Evolutionary conservation across 257 asterid genomes (phyloP).

Genomic region (Scutellaria barbata): DNA sequence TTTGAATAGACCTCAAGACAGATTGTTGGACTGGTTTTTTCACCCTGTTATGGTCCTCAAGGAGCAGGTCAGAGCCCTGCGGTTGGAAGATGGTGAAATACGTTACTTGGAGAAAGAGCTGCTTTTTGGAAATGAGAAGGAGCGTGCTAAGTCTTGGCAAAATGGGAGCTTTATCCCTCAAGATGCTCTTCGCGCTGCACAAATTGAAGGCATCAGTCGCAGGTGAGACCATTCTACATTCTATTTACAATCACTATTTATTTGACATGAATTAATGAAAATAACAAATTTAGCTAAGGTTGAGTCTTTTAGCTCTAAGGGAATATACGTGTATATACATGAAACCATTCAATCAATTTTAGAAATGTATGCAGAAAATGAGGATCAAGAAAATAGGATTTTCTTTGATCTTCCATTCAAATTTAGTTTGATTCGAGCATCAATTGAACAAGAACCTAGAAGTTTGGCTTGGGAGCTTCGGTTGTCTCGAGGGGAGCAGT

Average conservation of each 20-base stretch:
- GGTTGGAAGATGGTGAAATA: conserved; percentile 71
- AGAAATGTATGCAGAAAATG: no score
- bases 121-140: conserved; percentile 60
- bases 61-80: conserved; percentile 75
- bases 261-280: not conserved
- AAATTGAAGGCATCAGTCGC: conserved; percentile 84
- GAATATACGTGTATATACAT: no score
- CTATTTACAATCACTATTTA: not conserved
- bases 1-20: conserved; percentile 83
- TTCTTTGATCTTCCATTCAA: no score
- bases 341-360: no score
- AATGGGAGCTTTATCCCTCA: conserved; percentile 65
- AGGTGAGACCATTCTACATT: conserved; percentile 49
- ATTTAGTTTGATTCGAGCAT: no score
- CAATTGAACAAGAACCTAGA: no score
- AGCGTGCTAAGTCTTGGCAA: conserved; percentile 74
- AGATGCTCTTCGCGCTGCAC: conserved; percentile 84
- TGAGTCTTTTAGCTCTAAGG: no score
- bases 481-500: no score
- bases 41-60: conserved; percentile 85
- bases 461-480: no score
- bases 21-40: conserved; percentile 88
- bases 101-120: conserved; percentile 68
- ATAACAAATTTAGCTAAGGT: no score
- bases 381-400: no score